phyloP scores from a whole-genome alignment of 2,329 filamentous ascomycete genomes.

The Arachnomyces sp. region DNA sequence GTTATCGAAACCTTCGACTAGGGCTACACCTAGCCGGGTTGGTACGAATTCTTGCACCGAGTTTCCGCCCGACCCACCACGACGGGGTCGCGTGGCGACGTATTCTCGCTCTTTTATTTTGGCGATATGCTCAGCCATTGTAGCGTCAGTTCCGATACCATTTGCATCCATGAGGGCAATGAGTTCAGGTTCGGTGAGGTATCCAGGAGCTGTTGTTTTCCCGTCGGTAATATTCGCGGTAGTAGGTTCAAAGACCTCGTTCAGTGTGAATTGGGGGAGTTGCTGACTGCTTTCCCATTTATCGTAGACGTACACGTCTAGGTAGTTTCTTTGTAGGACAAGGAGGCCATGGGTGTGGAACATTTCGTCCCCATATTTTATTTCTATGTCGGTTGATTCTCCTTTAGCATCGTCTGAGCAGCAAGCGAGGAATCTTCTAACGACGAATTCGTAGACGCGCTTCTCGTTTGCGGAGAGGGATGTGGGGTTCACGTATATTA shows the following conservation, averaged over 20 bases:
- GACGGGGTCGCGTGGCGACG: constrained; percentile 56
- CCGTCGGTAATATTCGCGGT: constrained; percentile 86
- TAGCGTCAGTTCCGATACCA: constrained; percentile 95
- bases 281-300: constrained; percentile 86
- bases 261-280: constrained; percentile 68
- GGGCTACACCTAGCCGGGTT: constrained; percentile 78
- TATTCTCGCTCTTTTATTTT: constrained; percentile 91
- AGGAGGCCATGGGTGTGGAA: constrained; percentile 78
- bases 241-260: constrained; percentile 76
- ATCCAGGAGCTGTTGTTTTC: constrained; percentile 75
- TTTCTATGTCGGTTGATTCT: constrained; percentile 72
- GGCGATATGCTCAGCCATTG: constrained; percentile 96
- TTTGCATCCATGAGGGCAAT: constrained; percentile 98
- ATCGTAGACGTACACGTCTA: constrained; percentile 93
- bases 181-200: constrained; percentile 88
- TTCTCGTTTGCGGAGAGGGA: constrained; percentile 58
- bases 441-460: constrained; percentile 84
- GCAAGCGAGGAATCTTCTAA: constrained; percentile 84
- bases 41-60: constrained; percentile 80
- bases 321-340: constrained; percentile 81
- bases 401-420: constrained; percentile 92
- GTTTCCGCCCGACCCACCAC: constrained; percentile 33
- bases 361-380: constrained; percentile 71
- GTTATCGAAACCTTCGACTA: constrained; percentile 89
- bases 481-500: constrained; percentile 64